These are phyloP conservation scores for Leccinum broughii DNA, from an alignment of 768 basidiomycete species.

Conservation along the genomic window DNA sequence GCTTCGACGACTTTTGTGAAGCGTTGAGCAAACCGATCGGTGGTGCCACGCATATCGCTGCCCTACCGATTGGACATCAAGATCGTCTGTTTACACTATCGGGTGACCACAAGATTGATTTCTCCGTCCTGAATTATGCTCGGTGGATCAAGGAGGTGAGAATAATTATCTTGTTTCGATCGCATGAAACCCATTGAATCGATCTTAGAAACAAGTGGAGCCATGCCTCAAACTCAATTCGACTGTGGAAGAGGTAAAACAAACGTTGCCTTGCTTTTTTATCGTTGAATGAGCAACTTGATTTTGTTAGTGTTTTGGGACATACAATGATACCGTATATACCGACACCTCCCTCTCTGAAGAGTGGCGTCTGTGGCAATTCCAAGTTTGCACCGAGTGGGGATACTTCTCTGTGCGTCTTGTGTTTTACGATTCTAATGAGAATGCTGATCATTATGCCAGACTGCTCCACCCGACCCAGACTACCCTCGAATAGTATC, in stretches of 20 bases:
- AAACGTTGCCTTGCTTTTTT: not conserved
- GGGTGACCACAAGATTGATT: slow-evolving; percentile 51
- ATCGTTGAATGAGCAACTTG: not conserved
- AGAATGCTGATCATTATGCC: not conserved
- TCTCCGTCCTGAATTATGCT: slow-evolving; percentile 71
- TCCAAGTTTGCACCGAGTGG: slow-evolving; percentile 96
- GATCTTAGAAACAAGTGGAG: slow-evolving; percentile 50
- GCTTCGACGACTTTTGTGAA: slow-evolving; percentile 70
- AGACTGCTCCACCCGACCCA: slow-evolving; percentile 77
- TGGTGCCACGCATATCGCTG: slow-evolving; percentile 33
- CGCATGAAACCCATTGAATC: not conserved
- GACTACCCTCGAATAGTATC: slow-evolving; percentile 78
- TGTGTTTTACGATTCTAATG: not conserved
- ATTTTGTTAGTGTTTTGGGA: slow-evolving; percentile 76
- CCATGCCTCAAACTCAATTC: slow-evolving; percentile 48
- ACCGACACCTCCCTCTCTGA: slow-evolving; percentile 60
- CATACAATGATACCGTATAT: slow-evolving; percentile 68
- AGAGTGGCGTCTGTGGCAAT: slow-evolving; percentile 85
- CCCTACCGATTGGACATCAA: slow-evolving; percentile 49
- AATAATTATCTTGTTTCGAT: not conserved
- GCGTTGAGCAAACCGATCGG: slow-evolving; percentile 48
- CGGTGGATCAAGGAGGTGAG: slow-evolving; percentile 70
- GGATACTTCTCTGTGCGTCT: slow-evolving; percentile 80
- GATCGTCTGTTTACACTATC: slow-evolving; percentile 49
- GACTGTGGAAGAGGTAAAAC: slow-evolving; percentile 53